These are phyloP conservation scores for Chlamydomonas urium DNA, from an alignment of 139 green algal species.

Conservation along the genomic window DNA sequence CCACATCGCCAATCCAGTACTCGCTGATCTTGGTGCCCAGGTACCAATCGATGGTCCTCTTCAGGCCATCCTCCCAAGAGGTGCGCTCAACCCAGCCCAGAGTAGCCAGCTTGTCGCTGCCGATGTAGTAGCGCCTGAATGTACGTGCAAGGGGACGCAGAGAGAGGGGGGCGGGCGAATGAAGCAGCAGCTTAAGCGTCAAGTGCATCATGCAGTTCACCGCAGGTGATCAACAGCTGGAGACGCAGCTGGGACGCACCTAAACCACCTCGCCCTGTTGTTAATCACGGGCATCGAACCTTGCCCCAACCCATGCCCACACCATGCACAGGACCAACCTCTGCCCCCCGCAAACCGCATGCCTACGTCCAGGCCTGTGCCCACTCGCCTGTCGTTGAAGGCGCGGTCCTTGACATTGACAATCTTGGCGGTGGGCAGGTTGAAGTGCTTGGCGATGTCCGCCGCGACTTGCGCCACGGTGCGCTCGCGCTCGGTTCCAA, in stretches of 20 bases:
- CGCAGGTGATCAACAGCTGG: no score
- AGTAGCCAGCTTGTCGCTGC: slow-evolving; percentile 79
- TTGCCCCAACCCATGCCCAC: no score
- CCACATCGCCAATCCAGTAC: slow-evolving; percentile 82
- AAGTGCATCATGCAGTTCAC: no score
- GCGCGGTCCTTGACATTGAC: slow-evolving; percentile 66
- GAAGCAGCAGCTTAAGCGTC: not conserved
- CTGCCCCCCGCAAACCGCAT: no score
- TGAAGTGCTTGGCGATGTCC: slow-evolving; percentile 59
- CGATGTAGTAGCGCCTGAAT: slow-evolving; percentile 90
- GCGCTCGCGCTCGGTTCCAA: slow-evolving; percentile 90
- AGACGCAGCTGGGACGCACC: no score
- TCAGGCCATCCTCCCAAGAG: slow-evolving; percentile 87
- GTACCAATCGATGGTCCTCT: slow-evolving; percentile 93
- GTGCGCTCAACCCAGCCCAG: slow-evolving; percentile 90
- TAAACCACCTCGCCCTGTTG: no score
- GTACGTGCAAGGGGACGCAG: not conserved
- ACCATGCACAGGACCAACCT: no score
- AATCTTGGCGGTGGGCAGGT: slow-evolving; percentile 51
- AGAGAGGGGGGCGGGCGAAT: not conserved
- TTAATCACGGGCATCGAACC: no score
- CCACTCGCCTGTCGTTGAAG: slow-evolving; percentile 79
- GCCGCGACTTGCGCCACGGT: slow-evolving; percentile 79
- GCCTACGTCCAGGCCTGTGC: no score
- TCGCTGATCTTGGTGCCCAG: slow-evolving; percentile 4